phyloP scores from a whole-genome alignment of 148 eudicot species.

The Simmondsia chinensis region DNA sequence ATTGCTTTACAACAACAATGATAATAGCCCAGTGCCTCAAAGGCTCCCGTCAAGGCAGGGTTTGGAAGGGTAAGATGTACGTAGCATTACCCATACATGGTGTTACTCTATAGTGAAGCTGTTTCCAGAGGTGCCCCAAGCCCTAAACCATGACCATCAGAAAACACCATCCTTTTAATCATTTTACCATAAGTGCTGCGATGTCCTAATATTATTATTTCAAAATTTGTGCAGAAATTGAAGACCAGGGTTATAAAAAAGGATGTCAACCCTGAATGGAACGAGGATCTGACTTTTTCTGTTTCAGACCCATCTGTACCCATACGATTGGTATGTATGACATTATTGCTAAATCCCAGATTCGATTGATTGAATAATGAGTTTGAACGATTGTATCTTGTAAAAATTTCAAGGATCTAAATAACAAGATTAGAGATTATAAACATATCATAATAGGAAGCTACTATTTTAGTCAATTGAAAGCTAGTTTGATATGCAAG shows the following conservation, averaged over 20 bases:
- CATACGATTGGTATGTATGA: constrained; percentile 25
- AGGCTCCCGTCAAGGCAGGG: too few species aligned
- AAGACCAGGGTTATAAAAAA: constrained; percentile 65
- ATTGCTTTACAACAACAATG: too few species aligned
- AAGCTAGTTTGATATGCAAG: too few species aligned
- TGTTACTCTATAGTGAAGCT: too few species aligned
- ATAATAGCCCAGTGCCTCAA: too few species aligned
- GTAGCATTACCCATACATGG: too few species aligned
- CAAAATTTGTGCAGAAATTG: constrained; percentile 32
- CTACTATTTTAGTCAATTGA: too few species aligned
- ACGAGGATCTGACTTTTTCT: constrained; percentile 73
- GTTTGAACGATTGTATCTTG: not conserved
- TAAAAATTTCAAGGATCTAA: not conserved
- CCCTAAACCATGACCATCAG: not conserved
- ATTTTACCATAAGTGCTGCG: not conserved
- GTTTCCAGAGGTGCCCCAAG: too few species aligned
- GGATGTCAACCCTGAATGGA: constrained; percentile 72
- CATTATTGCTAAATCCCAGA: not conserved
- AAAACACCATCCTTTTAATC: not conserved
- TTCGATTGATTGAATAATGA: not conserved
- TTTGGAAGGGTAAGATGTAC: too few species aligned
- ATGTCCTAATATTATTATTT: not conserved
- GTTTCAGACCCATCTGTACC: constrained; percentile 46
- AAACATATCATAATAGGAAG: too few species aligned
- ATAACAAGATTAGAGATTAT: not conserved